Evolutionary conservation across 257 asterid species (phyloP).

Genomic region (Phtheirospermum japonicum): DNA sequence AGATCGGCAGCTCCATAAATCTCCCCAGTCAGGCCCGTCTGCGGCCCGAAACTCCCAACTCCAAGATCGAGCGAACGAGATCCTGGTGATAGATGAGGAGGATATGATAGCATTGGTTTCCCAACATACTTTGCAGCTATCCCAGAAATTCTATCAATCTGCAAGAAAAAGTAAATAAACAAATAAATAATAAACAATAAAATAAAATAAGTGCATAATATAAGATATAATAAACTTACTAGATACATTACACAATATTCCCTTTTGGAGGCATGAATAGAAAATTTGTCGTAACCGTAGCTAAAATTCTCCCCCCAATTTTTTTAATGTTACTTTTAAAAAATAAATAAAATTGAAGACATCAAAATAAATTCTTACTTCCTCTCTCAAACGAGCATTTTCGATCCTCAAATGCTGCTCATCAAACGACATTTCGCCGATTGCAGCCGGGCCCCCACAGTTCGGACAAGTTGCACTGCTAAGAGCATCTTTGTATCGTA

Average conservation of each 20-base stretch:
- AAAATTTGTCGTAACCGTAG: no score
- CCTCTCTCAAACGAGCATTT: constrained; percentile 70
- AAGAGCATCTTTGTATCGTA: constrained; percentile 70
- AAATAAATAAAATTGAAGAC: background rate
- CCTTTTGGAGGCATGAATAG: no score
- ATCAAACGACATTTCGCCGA: constrained; percentile 79
- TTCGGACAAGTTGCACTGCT: constrained; percentile 69
- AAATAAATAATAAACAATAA: no score
- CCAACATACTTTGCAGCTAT: constrained; percentile 74
- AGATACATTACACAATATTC: no score
- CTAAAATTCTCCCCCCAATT: no score
- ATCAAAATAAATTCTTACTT: constrained; percentile 39
- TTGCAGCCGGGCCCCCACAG: constrained; percentile 77
- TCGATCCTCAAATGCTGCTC: constrained; percentile 72
- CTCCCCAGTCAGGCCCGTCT: constrained; percentile 41
- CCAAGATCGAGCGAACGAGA: constrained; percentile 56
- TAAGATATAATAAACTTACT: no score
- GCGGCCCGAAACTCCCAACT: constrained; percentile 47
- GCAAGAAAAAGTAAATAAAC: background rate
- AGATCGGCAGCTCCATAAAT: constrained; percentile 51
- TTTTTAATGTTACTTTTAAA: no score
- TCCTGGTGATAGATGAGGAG: constrained; percentile 47
- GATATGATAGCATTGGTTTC: constrained; percentile 53
- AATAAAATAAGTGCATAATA: no score
- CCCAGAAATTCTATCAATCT: constrained; percentile 77